These are phyloP conservation scores for Thraustochytrium striatum DNA, from an alignment of 352 stramenopile genomes.

Conservation along the genomic window DNA sequence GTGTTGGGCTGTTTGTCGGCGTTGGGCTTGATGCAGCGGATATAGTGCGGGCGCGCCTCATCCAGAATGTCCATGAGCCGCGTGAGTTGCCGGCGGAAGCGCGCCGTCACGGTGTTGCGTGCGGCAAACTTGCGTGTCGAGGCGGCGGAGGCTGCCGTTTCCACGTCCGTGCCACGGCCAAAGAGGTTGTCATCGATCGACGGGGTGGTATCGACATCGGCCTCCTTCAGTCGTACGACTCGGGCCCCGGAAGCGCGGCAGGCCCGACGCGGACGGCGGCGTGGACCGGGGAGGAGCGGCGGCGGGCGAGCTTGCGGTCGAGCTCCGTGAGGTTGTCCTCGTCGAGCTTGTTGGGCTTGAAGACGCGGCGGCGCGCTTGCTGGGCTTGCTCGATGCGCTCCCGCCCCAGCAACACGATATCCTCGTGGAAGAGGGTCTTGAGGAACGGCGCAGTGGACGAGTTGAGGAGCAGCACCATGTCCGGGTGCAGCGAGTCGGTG, in stretches of 20 bases:
- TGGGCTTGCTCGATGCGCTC: conserved; percentile 54
- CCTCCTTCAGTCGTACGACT: too few relatives aligned
- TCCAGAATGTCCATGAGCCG: conserved; percentile 85
- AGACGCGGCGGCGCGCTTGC: background rate
- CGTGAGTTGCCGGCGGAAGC: conserved; percentile 83
- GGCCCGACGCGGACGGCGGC: too few relatives aligned
- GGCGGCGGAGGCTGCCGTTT: background rate
- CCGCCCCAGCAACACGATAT: conserved; percentile 69
- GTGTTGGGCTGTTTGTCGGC: conserved; percentile 79
- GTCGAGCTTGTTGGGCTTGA: background rate
- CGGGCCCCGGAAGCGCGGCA: too few relatives aligned
- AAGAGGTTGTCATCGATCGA: background rate
- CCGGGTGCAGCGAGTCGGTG: conserved; percentile 88
- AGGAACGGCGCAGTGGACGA: conserved; percentile 73
- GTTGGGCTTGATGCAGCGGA: conserved; percentile 97
- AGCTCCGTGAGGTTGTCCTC: conserved; percentile 13
- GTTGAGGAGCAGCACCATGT: conserved; percentile 70
- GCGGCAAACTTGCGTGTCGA: conserved; percentile 21
- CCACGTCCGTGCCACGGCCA: background rate
- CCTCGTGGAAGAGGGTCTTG: conserved; percentile 77
- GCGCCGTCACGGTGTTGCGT: conserved; percentile 57
- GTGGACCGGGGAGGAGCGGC: background rate
- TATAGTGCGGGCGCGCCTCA: conserved; percentile 89
- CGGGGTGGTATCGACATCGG: background rate
- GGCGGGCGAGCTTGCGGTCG: conserved; percentile 35